Conservation (phyloP, 305 asterid species). For the Solanum chacoense region DNA sequence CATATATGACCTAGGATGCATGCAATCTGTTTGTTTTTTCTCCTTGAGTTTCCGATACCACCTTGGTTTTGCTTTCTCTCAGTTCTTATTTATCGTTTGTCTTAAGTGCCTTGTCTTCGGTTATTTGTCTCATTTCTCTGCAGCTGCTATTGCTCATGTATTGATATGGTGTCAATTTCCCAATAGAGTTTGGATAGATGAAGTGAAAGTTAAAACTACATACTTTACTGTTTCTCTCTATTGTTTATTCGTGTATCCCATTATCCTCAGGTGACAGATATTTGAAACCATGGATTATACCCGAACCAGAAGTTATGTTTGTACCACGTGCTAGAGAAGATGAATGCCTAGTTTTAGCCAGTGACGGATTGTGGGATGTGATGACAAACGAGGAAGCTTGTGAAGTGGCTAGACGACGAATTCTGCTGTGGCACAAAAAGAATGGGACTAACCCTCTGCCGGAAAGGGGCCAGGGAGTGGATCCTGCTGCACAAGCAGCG, state of each 20-base stretch:
- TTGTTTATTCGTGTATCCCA: background rate
- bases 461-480: conserved; percentile 47
- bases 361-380: conserved; percentile 81
- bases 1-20: background rate
- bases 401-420: conserved; percentile 51
- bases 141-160: background rate
- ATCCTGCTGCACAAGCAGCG: conserved; percentile 83
- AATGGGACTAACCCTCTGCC: conserved; percentile 27
- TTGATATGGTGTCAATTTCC: background rate
- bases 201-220: background rate
- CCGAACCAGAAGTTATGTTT: conserved; percentile 59
- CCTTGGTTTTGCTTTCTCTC: background rate
- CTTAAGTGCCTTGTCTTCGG: background rate
- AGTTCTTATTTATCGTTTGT: background rate
- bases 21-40: background rate
- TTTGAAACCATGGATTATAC: conserved; percentile 68
- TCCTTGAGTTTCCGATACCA: background rate
- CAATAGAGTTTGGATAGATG: background rate
- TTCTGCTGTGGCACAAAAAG: conserved; percentile 68
- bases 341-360: conserved; percentile 66
- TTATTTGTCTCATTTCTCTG: background rate
- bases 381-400: conserved; percentile 68
- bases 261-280: conserved; percentile 54
- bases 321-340: conserved; percentile 65
- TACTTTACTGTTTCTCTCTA: background rate